A percentile compares a stretch with the other conserved stretches of the same genome.
These are phyloP conservation scores for Cucurbitaria berberidis DNA, from an alignment of 2,329 filamentous ascomycete species.

Conservation along the genomic window DNA sequence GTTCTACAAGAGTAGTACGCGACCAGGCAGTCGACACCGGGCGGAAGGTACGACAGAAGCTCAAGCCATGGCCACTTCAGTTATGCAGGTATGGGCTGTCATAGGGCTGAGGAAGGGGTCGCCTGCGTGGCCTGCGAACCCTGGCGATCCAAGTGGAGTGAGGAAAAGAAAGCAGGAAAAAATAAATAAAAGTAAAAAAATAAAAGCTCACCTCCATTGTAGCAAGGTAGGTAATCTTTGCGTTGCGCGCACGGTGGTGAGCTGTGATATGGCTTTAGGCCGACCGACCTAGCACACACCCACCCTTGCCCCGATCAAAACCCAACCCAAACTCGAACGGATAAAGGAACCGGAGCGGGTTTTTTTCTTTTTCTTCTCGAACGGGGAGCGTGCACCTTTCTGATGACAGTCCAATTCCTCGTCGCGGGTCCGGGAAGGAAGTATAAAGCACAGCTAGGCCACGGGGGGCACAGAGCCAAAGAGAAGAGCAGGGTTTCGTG, in stretches of 20 bases:
- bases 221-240: constrained; percentile 31
- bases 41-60: constrained; percentile 20
- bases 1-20: constrained; percentile 49
- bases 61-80: constrained; percentile 37
- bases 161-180: constrained; percentile 9
- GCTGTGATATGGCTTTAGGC: constrained; percentile 29
- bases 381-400: not conserved
- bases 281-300: constrained; percentile 14
- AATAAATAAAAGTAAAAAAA: constrained; percentile 33
- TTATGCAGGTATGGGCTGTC: constrained; percentile 9
- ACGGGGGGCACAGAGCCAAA: not conserved
- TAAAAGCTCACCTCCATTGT: constrained; percentile 45
- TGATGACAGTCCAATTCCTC: not conserved
- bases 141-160: not conserved
- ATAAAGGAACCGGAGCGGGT: not conserved
- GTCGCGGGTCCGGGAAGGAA: not conserved
- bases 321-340: constrained; percentile 1
- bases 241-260: constrained; percentile 38
- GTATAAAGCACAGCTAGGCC: not conserved
- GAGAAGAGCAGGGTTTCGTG: not conserved
- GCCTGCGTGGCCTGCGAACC: constrained; percentile 8
- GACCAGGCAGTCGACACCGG: constrained; percentile 27
- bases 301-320: not conserved
- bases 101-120: constrained; percentile 35
- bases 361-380: not conserved